Evolutionary conservation across 305 asterid genomes (phyloP), one percentile per base, ranked within the genome.

Genomic region (Solanum hybrid): DNA sequence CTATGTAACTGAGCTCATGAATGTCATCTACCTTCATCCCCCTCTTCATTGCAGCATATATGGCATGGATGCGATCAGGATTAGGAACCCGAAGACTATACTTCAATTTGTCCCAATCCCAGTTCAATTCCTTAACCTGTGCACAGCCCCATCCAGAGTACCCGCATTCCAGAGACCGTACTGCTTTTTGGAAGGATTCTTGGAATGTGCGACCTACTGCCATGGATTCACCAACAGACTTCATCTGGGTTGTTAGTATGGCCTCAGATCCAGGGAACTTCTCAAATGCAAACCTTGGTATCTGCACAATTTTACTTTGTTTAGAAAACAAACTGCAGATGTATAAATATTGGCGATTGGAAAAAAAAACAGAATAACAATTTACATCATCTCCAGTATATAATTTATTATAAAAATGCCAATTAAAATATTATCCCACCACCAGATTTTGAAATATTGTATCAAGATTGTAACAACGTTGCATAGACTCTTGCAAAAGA

Each of bases 211-310:
- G 93, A 56, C 99, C 99, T 86, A 97, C 98, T 26, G 99, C 99
- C 99, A 97, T 96, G 87, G 99, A 94, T 89, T 96, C 99, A 87
- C 99, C 99, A 69, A 97, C 98, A 66, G 99, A 97, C 91, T 97
- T 97, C 99, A 97, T 96, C 91, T 97, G 99, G 32, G 99, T 97
- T 10, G 99, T 97, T 90, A 97, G 90, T 73, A 95, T 95, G 51
- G 99, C 98, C 92, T 97, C 98, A 11, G 99, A 97, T 87, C 99
- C 99, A 60, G 99, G 99, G 91, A 97, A 96, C 84, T 96, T 97
- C 95, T 97, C 99, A 90, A 96, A 95, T 40, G 99, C 99, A 92
- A 97, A 96, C 92, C 98, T 90, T 24, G 98, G 98, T 90, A 97
- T 96, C 99, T 96, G 94, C 91, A 91, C 42, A 78, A 92, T 85